Base-by-base conservation (phyloP, 345 rosid species). In the Pistacia integerrima region DNA sequence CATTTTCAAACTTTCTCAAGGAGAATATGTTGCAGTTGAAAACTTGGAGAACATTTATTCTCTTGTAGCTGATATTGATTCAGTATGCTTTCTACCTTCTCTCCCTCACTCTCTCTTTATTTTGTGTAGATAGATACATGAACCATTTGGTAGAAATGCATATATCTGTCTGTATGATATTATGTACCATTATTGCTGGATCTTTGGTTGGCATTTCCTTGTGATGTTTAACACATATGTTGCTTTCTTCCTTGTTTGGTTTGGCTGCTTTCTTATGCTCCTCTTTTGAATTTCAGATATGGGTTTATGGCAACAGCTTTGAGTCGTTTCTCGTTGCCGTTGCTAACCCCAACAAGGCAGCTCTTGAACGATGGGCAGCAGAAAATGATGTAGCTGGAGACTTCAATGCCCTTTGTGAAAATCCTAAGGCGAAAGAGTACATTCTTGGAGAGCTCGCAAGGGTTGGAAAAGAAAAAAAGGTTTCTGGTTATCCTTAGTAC, bases 261-360 rank as follows among this genome's bases (percentile, higher is more conserved):
- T 49, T 16, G 11, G 5, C 20, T 11, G 46, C 51, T 56, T 66
- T 66, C 35, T 11, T 20, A 66, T 44, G 54, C 33, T 4, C 22
- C 46, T 41, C 8, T 41, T 79, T 73, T 69, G 30, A 67, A 64
- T 79, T 79, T 77, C 87, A 96, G 98, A 77, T 96, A 79, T 94
- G 98, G 98, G 90, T 96, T 20, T 96, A 96, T 59, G 98, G 99
- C 44, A 96, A 85, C 90, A 96, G 99, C 90, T 92, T 81, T n/a
- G 97, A 96, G 86, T 88, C 98, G 14, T 92, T 80, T 87, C 93
- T 92, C 4, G 85, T 97, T 61, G 97, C 98, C n/a, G 93, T 94
- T 67, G 90, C 82, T 44, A 92, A 91, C 85, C 99, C 99, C 75
- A 96, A 89, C 67, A 74, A 84, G 86, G 86, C 84, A 65, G 89